These are phyloP conservation scores for Leishmania lainsoni DNA, from an alignment of 208 protist species.

Conservation along the genomic window DNA sequence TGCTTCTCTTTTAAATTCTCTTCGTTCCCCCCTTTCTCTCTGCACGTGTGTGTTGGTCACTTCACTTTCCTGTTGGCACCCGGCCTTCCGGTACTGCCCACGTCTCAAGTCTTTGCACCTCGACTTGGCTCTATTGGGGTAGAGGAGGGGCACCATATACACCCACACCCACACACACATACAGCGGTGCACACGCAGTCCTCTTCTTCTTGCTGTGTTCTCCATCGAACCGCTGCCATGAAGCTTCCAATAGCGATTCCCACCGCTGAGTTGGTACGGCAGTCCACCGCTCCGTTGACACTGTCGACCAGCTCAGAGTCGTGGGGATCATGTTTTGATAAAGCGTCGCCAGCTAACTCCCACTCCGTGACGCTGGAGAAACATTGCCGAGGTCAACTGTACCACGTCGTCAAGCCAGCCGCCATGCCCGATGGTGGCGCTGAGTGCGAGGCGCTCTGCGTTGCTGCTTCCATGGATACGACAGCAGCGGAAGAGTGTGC, in stretches of 20 bases:
- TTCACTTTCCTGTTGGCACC: background rate
- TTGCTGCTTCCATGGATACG: background rate
- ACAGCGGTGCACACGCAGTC: background rate
- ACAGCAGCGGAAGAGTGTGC: background rate
- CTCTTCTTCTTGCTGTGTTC: background rate
- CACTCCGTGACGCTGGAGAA: background rate
- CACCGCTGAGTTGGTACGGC: background rate
- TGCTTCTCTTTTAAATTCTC: background rate
- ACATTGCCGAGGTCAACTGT: background rate
- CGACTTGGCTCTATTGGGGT: background rate
- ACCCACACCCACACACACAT: background rate
- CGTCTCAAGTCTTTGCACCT: background rate
- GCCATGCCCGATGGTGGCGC: background rate
- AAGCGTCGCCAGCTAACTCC: background rate
- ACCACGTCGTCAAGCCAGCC: background rate
- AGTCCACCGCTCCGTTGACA: background rate
- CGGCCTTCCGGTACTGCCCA: no score
- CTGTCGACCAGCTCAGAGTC: background rate
- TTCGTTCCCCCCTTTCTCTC: background rate
- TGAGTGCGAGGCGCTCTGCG: background rate
- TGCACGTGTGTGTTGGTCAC: background rate
- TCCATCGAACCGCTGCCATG: background rate
- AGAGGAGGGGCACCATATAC: no score
- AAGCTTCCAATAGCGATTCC: background rate
- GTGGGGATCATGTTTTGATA: background rate